These are phyloP conservation scores for Lasiodiplodia hormozganensis DNA, from an alignment of 2,329 filamentous ascomycete species.

Conservation along the genomic window DNA sequence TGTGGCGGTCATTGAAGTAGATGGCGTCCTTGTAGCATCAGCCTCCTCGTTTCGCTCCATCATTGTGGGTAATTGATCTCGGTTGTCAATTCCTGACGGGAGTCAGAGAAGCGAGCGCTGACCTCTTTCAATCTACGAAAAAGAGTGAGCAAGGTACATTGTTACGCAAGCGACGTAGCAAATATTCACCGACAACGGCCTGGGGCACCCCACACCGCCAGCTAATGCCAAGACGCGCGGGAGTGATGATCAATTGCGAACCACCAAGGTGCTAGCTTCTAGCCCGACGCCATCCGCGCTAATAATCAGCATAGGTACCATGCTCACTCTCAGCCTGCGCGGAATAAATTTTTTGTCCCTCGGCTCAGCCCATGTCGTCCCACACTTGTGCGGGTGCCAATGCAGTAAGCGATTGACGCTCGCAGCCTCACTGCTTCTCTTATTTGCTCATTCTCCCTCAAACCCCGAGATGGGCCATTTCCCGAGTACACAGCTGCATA, in stretches of 20 bases:
- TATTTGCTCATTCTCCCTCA: conserved; percentile 24
- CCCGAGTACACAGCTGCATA: background rate
- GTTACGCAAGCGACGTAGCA: conserved; percentile 23
- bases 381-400: background rate
- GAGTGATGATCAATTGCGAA: background rate
- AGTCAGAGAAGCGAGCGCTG: background rate
- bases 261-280: conserved; percentile 13
- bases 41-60: background rate
- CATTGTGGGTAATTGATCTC: background rate
- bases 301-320: background rate
- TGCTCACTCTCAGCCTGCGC: background rate
- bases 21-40: background rate
- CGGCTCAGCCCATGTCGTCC: background rate
- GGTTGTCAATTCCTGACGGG: background rate
- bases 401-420: background rate
- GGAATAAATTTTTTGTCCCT: too few relatives aligned
- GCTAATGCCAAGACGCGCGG: conserved; percentile 8
- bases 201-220: conserved; percentile 8
- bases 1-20: background rate
- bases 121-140: conserved; percentile 2
- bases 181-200: background rate
- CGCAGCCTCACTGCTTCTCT: background rate
- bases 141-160: background rate
- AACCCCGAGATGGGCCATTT: too few relatives aligned
- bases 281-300: conserved; percentile 7